Conservation (phyloP, 768 basidiomycete species). For the Tremella fuciformis region DNA sequence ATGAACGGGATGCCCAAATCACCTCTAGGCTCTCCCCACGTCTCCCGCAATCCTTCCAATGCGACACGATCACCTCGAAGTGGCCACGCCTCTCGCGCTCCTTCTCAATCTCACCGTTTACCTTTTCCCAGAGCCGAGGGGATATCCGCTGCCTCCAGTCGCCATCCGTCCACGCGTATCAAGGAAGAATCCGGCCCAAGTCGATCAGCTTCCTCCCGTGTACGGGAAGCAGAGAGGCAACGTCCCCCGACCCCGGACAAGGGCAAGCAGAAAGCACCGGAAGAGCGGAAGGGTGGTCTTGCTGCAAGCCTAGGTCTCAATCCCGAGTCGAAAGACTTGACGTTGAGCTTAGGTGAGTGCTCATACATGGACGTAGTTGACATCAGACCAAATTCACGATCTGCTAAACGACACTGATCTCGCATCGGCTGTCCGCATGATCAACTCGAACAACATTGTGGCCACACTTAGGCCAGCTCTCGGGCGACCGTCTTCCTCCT, state of each 20-base stretch:
- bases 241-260: conserved; percentile 11
- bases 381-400: conserved; percentile 37
- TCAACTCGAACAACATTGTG: conserved; percentile 10
- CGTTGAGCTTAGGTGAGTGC: conserved; percentile 28
- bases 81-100: background rate
- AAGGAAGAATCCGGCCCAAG: conserved; percentile 3
- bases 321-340: conserved; percentile 15
- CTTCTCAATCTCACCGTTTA: background rate
- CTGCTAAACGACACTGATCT: conserved; percentile 38
- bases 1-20: conserved; percentile 4
- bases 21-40: background rate
- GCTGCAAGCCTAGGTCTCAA: conserved; percentile 33
- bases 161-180: conserved; percentile 9
- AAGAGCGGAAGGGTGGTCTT: conserved; percentile 16
- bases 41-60: background rate
- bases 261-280: conserved; percentile 23
- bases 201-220: conserved; percentile 9
- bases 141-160: conserved; percentile 9
- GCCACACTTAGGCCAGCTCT: conserved; percentile 13
- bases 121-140: background rate
- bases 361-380: background rate
- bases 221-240: conserved; percentile 10
- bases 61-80: conserved; percentile 1
- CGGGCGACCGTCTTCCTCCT: conserved; percentile 8
- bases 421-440: conserved; percentile 34